Evolutionary conservation across 805 yeast genomes (phyloP).

Genomic region (Schwanniomyces yamadae): DNA sequence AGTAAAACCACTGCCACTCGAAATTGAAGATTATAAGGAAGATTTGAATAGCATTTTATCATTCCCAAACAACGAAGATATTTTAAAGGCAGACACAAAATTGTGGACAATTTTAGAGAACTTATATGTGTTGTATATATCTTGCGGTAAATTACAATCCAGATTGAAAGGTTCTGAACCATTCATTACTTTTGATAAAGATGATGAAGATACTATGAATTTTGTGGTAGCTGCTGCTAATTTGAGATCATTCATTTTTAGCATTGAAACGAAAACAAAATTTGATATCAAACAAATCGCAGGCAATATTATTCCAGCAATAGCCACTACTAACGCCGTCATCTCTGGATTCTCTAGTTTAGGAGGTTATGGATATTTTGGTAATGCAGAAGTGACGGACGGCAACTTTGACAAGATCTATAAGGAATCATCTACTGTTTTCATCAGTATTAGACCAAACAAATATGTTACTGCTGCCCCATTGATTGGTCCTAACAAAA

Average conservation of each 20-base stretch:
- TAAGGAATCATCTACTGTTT: slow-evolving; percentile 29
- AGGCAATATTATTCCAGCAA: slow-evolving; percentile 97
- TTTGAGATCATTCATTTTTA: slow-evolving; percentile 67
- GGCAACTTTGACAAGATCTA: slow-evolving; percentile 27
- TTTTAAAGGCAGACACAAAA: slow-evolving; percentile 37
- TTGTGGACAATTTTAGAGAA: slow-evolving; percentile 67
- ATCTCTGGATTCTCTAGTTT: slow-evolving; percentile 86
- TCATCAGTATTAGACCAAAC: slow-evolving; percentile 48
- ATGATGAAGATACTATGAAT: slow-evolving; percentile 85
- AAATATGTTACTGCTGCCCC: slow-evolving; percentile 65
- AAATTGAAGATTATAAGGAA: slow-evolving; percentile 20
- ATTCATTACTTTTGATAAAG: slow-evolving; percentile 78
- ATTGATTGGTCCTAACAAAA: slow-evolving; percentile 60
- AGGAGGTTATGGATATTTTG: slow-evolving; percentile 58
- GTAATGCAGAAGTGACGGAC: slow-evolving; percentile 14
- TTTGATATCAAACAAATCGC: slow-evolving; percentile 94
- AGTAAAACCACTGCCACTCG: slow-evolving; percentile 64
- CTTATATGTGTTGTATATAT: slow-evolving; percentile 52
- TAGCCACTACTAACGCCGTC: slow-evolving; percentile 96
- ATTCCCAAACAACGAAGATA: slow-evolving; percentile 17
- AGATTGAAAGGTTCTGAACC: slow-evolving; percentile 42
- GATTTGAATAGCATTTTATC: slow-evolving; percentile 14
- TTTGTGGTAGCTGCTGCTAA: slow-evolving; percentile 88
- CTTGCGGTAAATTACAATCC: slow-evolving; percentile 49
- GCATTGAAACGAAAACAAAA: slow-evolving; percentile 67